Conservation (phyloP, 805 yeast species). For the Priceomyces melissophilus region DNA sequence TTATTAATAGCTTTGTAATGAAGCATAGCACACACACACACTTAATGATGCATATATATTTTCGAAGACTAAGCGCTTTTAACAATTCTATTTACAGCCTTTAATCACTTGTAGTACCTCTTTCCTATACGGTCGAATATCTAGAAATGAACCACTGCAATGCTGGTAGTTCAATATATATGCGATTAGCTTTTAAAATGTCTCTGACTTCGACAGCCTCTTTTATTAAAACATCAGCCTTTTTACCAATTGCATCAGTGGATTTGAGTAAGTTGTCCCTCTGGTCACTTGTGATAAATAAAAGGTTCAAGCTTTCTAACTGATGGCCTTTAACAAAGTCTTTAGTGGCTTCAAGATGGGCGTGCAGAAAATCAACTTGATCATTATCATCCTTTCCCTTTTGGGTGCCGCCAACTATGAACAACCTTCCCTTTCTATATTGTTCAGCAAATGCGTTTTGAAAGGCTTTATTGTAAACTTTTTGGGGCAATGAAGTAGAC, state of each 20-base stretch:
- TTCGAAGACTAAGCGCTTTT: not conserved
- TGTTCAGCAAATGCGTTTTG: constrained; percentile 79
- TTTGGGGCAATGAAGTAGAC: constrained; percentile 70
- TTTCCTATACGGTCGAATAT: constrained; percentile 13
- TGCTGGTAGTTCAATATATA: constrained; percentile 70
- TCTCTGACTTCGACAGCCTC: constrained; percentile 84
- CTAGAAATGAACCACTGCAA: constrained; percentile 53
- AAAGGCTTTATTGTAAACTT: constrained; percentile 72
- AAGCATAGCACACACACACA: too few species aligned
- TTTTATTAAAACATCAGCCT: constrained; percentile 63
- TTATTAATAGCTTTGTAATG: too few species aligned
- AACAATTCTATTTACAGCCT: not conserved
- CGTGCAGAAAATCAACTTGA: constrained; percentile 37
- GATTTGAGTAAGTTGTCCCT: constrained; percentile 60
- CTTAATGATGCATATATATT: not conserved
- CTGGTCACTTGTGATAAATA: constrained; percentile 64
- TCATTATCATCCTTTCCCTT: constrained; percentile 15
- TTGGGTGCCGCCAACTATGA: constrained; percentile 59
- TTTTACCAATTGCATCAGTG: constrained; percentile 48
- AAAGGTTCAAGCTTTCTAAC: constrained; percentile 49
- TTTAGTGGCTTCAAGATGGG: constrained; percentile 44
- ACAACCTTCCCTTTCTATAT: constrained; percentile 71
- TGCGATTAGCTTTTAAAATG: constrained; percentile 70
- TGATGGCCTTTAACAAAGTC: constrained; percentile 49
- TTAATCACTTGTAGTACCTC: not conserved